Base-by-base conservation (phyloP, 768 basidiomycete genomes). In the Naganishia friedmannii region DNA sequence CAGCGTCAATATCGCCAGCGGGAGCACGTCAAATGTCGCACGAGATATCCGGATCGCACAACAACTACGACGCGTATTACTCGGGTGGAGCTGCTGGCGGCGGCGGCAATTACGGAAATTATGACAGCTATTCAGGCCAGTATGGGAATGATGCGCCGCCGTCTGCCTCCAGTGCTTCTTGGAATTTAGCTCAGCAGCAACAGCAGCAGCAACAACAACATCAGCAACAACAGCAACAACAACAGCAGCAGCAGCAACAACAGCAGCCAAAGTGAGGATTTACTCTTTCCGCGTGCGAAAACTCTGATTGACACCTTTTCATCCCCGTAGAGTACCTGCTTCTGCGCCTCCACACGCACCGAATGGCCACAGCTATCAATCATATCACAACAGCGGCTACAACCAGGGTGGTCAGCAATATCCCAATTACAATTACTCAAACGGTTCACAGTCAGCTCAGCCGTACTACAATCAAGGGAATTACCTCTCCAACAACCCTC, bases 291-390 rank as follows among this genome's bases (percentile, higher is more conserved):
- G 15, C 15, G 42, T 8, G 2, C 7, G 2, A 42, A 17, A 13
- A 42, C 2, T 10, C 17, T 42, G 66, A 39, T 48, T 42, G 21
- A 29, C 67, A 19, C 23, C 39, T 69, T 53, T 10, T 45, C n/a
- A 29, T 29, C 4, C 46, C 34, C 15, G 37, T 21, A 63, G 60
- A 29, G 39, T 66, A 37, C 73, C 76, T 19, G 23, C 72, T 26
- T 75, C 74, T 6, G 74, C 76, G 12, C 71, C 73, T 23, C 60
- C 68, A 29, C 67, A 71, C 55, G 65, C n/a, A 2, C 23, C 46
- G 32, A 39, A 29, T 23, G 31, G 65, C 8, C 48, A 51, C n/a
- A 28, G 31, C 48, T 66, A 51, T 26, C 13, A 19, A 21, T 51
- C 65, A 21, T 66, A 66, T 32, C 46, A 34, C 29, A 53, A 54